Base-by-base conservation (phyloP, 192 early-diverging fungal species). In the Geosiphon pyriformis region DNA sequence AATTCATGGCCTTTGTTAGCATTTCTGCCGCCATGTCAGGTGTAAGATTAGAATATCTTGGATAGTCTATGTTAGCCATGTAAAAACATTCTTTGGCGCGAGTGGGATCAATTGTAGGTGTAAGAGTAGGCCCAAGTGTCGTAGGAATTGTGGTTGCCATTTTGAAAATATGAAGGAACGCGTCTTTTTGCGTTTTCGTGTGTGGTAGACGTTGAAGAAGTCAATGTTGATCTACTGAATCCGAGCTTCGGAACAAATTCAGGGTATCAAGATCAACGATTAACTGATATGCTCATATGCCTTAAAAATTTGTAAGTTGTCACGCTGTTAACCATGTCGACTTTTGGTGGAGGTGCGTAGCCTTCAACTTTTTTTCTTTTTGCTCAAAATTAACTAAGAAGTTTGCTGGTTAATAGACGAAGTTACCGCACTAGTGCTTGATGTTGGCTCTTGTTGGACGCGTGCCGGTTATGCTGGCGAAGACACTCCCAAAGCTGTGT, bases 391-490 rank as follows among this genome's bases (percentile, higher is more conserved):
- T 10, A 10, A 42, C 6, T 42, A 42, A 10, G 6, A 10, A 42
- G 15, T 42, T 42, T 15, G 6, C 6, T 42, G 15, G 15, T 42
- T 42, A 42, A 51, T 71, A 85, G 94, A 98, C 80, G 94, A 98
- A 80, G 94, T 97, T 51, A 85, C 87, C 53, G 96, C 94, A 7
- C 70, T 99, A 20, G 94, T 99, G 33, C 72, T 99, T 65, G 96
- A 98, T 69, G 80, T 96, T 48, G 97, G 97, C 46, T 86, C 88
- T 66, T 83, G 85, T 48, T 88, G 85, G 76, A 89, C 88, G 34
- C 91, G 91, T 56, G 94, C 92, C 23, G 97, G 97, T 57, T 97
- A 90, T 76, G 93, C 94, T n/a, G 97, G 97, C 61, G 95, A 98
- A 70, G 95, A 99, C 76, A 81, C 86, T 32, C 97, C 97, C 7